Evolutionary conservation across 2,329 filamentous ascomycete genomes (phyloP).

Genomic region (Penicillium sp.): DNA sequence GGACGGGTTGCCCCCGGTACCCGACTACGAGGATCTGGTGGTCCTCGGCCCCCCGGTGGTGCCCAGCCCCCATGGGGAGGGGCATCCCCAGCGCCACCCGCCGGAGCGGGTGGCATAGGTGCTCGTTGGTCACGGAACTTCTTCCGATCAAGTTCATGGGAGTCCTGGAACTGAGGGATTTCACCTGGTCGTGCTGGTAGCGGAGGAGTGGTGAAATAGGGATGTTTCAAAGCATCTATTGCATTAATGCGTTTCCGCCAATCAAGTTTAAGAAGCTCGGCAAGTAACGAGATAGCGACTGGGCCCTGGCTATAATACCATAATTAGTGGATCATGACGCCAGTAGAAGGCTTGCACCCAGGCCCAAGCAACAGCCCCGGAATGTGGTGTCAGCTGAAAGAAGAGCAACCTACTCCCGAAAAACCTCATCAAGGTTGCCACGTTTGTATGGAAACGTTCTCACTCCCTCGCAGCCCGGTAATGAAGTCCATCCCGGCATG

Average conservation of each 20-base stretch:
- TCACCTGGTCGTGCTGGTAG: slow-evolving; percentile 76
- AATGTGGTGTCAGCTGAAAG: too few relatives aligned
- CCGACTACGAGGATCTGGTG: slow-evolving; percentile 29
- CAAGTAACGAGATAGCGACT: slow-evolving; percentile 70
- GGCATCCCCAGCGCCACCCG: slow-evolving; percentile 81
- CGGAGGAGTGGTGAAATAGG: slow-evolving; percentile 78
- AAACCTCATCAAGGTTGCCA: slow-evolving; percentile 65
- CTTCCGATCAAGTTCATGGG: slow-evolving; percentile 89
- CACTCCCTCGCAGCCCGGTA: slow-evolving; percentile 75
- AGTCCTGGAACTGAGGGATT: slow-evolving; percentile 87
- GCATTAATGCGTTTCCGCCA: slow-evolving; percentile 88
- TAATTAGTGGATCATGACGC: neutral
- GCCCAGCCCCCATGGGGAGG: slow-evolving; percentile 54
- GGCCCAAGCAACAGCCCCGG: neutral
- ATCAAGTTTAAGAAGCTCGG: slow-evolving; percentile 78
- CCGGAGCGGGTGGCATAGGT: slow-evolving; percentile 79
- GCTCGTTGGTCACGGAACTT: slow-evolving; percentile 84
- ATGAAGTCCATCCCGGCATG: slow-evolving; percentile 83
- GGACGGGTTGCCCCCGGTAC: slow-evolving; percentile 33
- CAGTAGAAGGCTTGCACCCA: too few relatives aligned
- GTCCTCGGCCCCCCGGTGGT: slow-evolving; percentile 28
- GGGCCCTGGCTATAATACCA: slow-evolving; percentile 52
- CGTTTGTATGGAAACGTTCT: slow-evolving; percentile 55
- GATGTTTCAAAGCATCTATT: slow-evolving; percentile 84
- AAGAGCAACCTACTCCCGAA: slow-evolving; percentile 59